Evolutionary conservation across 371 early-diverging fungal species (phyloP), one percentile per base, ranked within the genome.

Genomic region (Mortierella sp.): DNA sequence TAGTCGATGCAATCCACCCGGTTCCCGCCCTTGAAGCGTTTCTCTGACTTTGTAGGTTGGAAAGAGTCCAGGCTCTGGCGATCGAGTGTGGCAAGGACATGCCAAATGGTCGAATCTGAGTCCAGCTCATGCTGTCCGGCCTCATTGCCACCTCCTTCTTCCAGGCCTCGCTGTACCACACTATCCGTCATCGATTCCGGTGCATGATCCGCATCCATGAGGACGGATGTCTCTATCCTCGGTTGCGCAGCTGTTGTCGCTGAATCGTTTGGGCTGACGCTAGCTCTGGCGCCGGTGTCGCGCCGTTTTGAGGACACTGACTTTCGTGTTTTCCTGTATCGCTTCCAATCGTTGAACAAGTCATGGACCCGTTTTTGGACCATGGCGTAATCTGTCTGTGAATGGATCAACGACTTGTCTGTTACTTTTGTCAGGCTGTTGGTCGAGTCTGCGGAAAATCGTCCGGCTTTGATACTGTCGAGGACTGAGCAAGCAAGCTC

Each of bases 1-100:
- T 80, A 58, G 45, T 82, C 82, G 39, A 83, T 83, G 2, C 80
- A 55, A 45, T 67, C 26, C 24, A 69, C 46, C 58, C 81, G 63
- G 27, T 48, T 80, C 9, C 61, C 72, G 27, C 55, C 64, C 58
- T 71, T 78, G 64, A 61, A 61, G 39, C 72, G 71, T 2, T 64
- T 72, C 5, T 54, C 65, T n/a, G 58, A 54, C 18, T 66, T 54
- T 14, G 65, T 66, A 0, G 78, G 78, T n/a, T 76, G 78, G 24
- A 57, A 70, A 3, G 31, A n/a, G 56, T 76, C 70, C 7, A 76
- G 51, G 2, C 16, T 34, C 2, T 34, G 54, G 26, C 78, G 78
- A 38, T 70, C 63, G 4, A 76, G 18, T 13, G 51, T 38, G 1
- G 63, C 62, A 3, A 76, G 63, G 3, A 54, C 54, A 42, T 70